These are phyloP conservation scores for Fusarium sambucinum DNA, from an alignment of 2,329 filamentous ascomycete species.

Conservation along the genomic window DNA sequence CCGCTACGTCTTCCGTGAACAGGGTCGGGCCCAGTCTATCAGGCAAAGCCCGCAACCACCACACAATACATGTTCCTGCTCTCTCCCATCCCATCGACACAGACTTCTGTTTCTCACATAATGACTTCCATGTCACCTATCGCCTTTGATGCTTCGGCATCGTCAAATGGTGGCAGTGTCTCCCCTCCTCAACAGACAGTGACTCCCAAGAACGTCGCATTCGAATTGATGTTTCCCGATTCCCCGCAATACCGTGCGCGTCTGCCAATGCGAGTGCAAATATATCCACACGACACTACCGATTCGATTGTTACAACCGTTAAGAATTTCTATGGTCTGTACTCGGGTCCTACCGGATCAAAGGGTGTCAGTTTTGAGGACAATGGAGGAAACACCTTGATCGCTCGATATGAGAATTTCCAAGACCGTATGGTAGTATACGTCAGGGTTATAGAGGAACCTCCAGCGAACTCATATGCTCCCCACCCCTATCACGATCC, in stretches of 20 bases:
- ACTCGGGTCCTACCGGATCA: slow-evolving; percentile 76
- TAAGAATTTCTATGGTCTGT: slow-evolving; percentile 98
- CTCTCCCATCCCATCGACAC: slow-evolving; percentile 41
- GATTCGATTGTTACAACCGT: slow-evolving; percentile 98
- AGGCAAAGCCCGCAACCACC: slow-evolving; percentile 53
- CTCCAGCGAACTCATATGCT: slow-evolving; percentile 62
- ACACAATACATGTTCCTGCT: slow-evolving; percentile 37
- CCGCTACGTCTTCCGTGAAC: slow-evolving; percentile 40
- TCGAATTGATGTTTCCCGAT: slow-evolving; percentile 78
- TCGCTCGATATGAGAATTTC: slow-evolving; percentile 97
- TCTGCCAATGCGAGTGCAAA: slow-evolving; percentile 87
- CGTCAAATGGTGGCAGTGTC: slow-evolving; percentile 58
- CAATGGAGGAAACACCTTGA: slow-evolving; percentile 86
- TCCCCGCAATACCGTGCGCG: slow-evolving; percentile 77
- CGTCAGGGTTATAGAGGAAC: slow-evolving; percentile 82
- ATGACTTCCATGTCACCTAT: slow-evolving; percentile 64
- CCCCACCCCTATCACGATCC: slow-evolving; percentile 66
- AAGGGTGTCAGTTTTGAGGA: slow-evolving; percentile 97
- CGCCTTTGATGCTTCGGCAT: slow-evolving; percentile 50
- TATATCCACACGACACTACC: slow-evolving; percentile 94
- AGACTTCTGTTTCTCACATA: slow-evolving; percentile 47
- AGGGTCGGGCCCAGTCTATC: slow-evolving; percentile 45
- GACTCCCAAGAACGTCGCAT: slow-evolving; percentile 79
- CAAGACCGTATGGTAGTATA: slow-evolving; percentile 92
- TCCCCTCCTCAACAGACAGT: slow-evolving; percentile 63